Evolutionary conservation across 805 yeast genomes (phyloP), one percentile per base, ranked within the genome.

Genomic region (Lachancea mirantina): DNA sequence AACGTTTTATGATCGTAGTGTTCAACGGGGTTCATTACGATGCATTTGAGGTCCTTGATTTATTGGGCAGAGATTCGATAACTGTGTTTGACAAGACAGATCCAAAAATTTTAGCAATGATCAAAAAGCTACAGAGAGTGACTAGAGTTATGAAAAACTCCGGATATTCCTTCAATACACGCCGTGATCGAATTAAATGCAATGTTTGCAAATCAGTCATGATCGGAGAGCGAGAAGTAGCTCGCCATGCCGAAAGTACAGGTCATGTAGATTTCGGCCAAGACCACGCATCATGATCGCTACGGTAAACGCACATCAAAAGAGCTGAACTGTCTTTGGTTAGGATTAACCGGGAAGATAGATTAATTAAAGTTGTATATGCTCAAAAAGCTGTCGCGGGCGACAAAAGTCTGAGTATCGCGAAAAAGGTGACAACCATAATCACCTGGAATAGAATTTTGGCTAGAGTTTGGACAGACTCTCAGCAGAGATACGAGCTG

Each of bases 1-100:
- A 47, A 1, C 50, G 50, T 4, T 76, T 69, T 46, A 66, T 76
- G n/a, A 57, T 72, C 10, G 58, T 82, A 14, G 55, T 77, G 7
- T 82, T 80, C 48, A 68, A 72, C 23, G 92, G 92, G 0, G 70
- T 81, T 30, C 94, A 82, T 56, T 82, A 80, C 51, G 92, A 82
- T 51, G 61, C 77, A 1, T 62, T 75, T 20, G 72, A 67, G n/a
- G 55, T 65, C 26, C 58, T 67, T 18, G 46, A 49, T 10, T 57
- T 55, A 14, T 52, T 51, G 14, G 26, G 21, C n/a, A 13, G 28
- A 14, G 26, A 28, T 7, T 20, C n/a, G 10, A 39, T 45, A 10
- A 56, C 74, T 0, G 62, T 64, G 5, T 76, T 78, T 53, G 52
- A 57, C 13, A 46, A 49, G 7, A 52, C 56, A 3, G 48, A 45